Base-by-base conservation (phyloP, 306 rosid genomes). In the Sophora flavescens region DNA sequence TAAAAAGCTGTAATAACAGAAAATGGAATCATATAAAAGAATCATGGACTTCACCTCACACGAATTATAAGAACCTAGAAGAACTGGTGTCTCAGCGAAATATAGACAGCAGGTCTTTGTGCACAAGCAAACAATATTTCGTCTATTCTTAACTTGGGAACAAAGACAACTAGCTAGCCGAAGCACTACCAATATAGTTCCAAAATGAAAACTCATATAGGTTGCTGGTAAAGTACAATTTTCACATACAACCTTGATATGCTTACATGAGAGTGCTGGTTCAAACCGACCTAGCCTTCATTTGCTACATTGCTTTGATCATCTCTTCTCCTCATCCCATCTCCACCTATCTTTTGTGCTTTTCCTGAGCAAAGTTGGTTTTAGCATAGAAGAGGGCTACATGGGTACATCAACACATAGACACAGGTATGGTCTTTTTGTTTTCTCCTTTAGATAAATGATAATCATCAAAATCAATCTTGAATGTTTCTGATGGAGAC, bases 321-420 rank as follows among this genome's bases (percentile, higher is more conserved):
- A 15, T 51, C 65, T 51, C 65, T 32, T 74, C 61, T 74, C 17
- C 44, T 45, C 4, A 22, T 22, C 22, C 22, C 22, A 22, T 22
- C 22, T 22, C 22, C 22, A 22, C 22, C 22, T 22, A 22, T 22
- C 22, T 22, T 22, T 22, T 22, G 22, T 22, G 22, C 22, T 22
- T 22, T 22, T 22, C 22, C 22, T 22, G 22, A 22, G 22, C 22
- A 22, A 22, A 16, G 35, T 17, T 4, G 57, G 35, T 72, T 59
- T 52, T 13, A 45, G 26, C 50, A 39, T 0, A 70, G 39, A n/a
- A 78, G 63, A 70, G 3, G n/a, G 51, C 39, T 47, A 35, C 41
- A 80, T 80, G 83, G 79, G 22, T 33, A 13, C 68, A 30, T 44
- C 78, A 71, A 56, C 73, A 71, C 68, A 63, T 22, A 17, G 3